These are phyloP conservation scores for Darksidea phi DNA, from an alignment of 495 filamentous ascomycete species.

Conservation along the genomic window DNA sequence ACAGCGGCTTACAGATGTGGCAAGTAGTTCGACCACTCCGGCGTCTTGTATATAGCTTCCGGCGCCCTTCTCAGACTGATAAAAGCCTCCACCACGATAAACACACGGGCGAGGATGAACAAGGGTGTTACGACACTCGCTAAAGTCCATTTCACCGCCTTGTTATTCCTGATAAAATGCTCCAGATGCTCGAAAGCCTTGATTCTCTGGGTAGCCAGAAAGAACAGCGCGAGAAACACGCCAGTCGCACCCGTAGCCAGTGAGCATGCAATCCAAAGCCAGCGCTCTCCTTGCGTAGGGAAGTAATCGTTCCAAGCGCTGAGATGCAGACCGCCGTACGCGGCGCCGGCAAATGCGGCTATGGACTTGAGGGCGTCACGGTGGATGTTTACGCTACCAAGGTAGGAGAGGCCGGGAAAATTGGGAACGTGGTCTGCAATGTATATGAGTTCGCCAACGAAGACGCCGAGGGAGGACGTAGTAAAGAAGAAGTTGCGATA, in stretches of 20 bases:
- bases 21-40: constrained; percentile 23
- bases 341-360: constrained; percentile 10
- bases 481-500: constrained; percentile 23
- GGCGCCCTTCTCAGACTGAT: constrained; percentile 18
- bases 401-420: constrained; percentile 15
- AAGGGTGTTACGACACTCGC: constrained; percentile 2
- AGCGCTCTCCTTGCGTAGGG: constrained; percentile 6
- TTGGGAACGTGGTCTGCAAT: constrained; percentile 5
- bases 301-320: constrained; percentile 24
- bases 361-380: constrained; percentile 17
- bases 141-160: not conserved
- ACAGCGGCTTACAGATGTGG: constrained; percentile 20
- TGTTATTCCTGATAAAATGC: not conserved
- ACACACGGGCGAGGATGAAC: constrained; percentile 15
- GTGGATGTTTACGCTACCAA: constrained; percentile 16
- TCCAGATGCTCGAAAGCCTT: constrained; percentile 6
- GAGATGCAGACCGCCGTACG: constrained; percentile 21
- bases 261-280: constrained; percentile 12
- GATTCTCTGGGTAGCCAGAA: constrained; percentile 11
- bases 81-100: constrained; percentile 27
- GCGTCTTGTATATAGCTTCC: constrained; percentile 11
- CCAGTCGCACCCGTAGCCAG: constrained; percentile 16
- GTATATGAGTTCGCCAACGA: constrained; percentile 16
- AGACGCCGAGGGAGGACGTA: constrained; percentile 12
- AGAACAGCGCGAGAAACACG: constrained; percentile 15